phyloP scores from a whole-genome alignment of 2,329 filamentous ascomycete genomes.

The Alternaria brassicicola region DNA sequence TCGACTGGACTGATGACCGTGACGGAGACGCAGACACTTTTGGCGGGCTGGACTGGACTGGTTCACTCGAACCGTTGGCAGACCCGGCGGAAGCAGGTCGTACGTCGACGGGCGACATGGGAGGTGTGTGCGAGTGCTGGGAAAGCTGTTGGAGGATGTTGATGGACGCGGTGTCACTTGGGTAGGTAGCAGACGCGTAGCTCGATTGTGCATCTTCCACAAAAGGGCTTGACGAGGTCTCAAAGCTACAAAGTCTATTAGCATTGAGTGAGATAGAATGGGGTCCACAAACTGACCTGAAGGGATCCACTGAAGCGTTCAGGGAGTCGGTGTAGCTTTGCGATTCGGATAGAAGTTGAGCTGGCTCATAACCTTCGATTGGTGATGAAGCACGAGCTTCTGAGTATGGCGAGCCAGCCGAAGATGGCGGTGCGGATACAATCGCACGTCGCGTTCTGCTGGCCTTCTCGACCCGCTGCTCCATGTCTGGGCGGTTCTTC shows the following conservation, averaged over 20 bases:
- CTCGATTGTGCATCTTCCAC: constrained; percentile 33
- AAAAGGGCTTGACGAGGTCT: constrained; percentile 39
- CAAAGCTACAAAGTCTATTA: constrained; percentile 38
- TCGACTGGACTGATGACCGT: constrained; percentile 43
- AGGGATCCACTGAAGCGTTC: constrained; percentile 39
- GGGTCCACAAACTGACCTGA: constrained; percentile 24
- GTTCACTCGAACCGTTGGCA: constrained; percentile 18
- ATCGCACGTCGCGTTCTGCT: constrained; percentile 56
- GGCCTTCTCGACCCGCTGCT: constrained; percentile 63
- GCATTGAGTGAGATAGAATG: neutral
- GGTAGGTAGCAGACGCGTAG: constrained; percentile 40
- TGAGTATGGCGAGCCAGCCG: constrained; percentile 43
- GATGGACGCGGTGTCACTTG: constrained; percentile 39
- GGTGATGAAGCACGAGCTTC: constrained; percentile 39
- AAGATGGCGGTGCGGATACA: constrained; percentile 44
- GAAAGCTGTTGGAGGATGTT: constrained; percentile 47
- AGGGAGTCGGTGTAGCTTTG: constrained; percentile 39
- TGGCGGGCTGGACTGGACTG: constrained; percentile 31
- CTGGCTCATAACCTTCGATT: constrained; percentile 31
- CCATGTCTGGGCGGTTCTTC: constrained; percentile 66
- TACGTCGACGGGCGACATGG: constrained; percentile 45
- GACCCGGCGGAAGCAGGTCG: constrained; percentile 38
- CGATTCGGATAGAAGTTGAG: constrained; percentile 29
- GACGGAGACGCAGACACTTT: constrained; percentile 44
- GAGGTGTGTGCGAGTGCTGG: constrained; percentile 44